Conservation (phyloP, 2,329 filamentous ascomycete species). For the Penicillium sp. region DNA sequence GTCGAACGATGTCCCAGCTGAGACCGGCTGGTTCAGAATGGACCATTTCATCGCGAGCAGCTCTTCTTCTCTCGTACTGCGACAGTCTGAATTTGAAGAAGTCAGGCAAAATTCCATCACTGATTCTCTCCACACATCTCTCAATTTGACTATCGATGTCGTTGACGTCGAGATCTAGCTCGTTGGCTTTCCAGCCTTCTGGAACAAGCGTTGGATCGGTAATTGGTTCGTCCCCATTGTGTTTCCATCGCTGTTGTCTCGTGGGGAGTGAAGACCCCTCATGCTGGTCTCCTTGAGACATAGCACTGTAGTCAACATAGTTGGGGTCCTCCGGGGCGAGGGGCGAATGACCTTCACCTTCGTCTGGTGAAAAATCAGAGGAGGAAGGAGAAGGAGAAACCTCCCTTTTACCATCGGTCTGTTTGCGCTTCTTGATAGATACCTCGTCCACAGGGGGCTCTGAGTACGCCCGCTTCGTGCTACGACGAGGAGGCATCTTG, state of each 20-base stretch:
- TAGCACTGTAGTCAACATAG: background rate
- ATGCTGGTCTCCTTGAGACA: background rate
- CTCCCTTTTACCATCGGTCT: background rate
- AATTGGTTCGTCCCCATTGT: background rate
- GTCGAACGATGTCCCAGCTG: background rate
- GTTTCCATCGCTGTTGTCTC: background rate
- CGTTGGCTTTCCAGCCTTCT: background rate
- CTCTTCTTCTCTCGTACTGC: background rate
- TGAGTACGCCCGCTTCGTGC: background rate
- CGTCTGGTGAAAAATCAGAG: background rate
- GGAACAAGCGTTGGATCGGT: background rate
- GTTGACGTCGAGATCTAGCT: background rate
- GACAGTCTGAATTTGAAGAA: background rate
- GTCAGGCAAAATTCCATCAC: background rate
- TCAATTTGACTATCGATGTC: constrained; percentile 1
- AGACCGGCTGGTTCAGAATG: background rate
- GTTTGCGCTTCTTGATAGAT: background rate
- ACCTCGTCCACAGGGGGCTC: background rate
- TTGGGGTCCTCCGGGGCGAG: background rate
- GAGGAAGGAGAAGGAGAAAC: background rate
- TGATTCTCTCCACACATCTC: background rate
- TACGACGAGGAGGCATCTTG: background rate
- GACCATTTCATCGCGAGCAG: background rate
- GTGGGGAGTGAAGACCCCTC: background rate
- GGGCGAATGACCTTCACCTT: background rate